Evolutionary conservation across 768 basidiomycete genomes (phyloP), one percentile per base, ranked within the genome.

Genomic region (Hygrophorus pudorinus): DNA sequence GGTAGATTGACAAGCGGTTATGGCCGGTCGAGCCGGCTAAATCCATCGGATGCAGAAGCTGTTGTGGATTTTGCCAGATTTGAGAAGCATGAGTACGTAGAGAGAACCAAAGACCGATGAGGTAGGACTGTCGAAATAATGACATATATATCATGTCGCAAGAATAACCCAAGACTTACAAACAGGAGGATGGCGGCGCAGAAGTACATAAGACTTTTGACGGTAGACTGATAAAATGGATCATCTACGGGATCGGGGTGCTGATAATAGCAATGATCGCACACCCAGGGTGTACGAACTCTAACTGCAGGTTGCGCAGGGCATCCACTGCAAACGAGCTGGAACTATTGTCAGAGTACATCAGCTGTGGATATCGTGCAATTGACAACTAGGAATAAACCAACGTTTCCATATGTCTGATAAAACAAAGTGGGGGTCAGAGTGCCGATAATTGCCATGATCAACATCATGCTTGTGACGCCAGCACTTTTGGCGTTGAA

Each of bases 401-500:
- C 64, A 56, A 97, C 94, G 51, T 88, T 91, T 41, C 96, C 96
- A 60, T 94, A 99, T 8, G 85, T 92, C 62, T 98, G 93, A 65
- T 99, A 99, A 62, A 99, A 99, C 57, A 99, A 59, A 0, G 96
- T 98, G 2, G 96, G 96, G 0, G 91, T 79, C 46, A 99, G 68
- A 1, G 88, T 89, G 10, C 96, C 96, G 49, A 99, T 94, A 60
- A 99, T 89, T 10, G 96, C 96, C 94, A 98, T 98, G 65, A 99
- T 98, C 60, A 99, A 63, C 89, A 99, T 94, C 70, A 96, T 96
- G 59, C 92, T 96, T 0, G 96, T 99, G 12, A 99, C 96, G 30
- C 96, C 89, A 5, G 96, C 96, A 56, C 87, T 91, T 69, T 90
- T 97, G n/a, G 96, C 96, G 56, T 99, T 99, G 71, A 99, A 99